A percentile compares a stretch with the other conserved stretches of the same genome.
Conservation (phyloP, 2,329 filamentous ascomycete genomes). For the Diaporthe sp. region DNA sequence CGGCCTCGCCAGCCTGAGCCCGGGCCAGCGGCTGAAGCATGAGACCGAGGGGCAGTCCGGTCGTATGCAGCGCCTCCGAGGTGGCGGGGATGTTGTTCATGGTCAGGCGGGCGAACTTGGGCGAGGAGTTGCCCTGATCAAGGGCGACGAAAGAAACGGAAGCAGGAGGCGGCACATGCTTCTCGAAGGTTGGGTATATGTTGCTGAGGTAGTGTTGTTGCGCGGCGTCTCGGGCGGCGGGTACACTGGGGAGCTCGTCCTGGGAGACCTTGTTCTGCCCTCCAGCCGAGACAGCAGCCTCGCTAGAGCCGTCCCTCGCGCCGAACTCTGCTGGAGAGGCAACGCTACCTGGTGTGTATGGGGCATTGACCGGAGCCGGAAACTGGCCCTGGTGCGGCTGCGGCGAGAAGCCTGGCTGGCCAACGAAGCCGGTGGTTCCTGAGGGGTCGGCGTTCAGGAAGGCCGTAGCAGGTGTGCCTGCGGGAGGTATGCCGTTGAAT, state of each 20-base stretch:
- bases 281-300: conserved; percentile 68
- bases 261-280: conserved; percentile 85
- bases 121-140: conserved; percentile 96
- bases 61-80: conserved; percentile 82
- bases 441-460: conserved; percentile 71
- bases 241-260: conserved; percentile 93
- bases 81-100: conserved; percentile 93
- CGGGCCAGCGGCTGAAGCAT: conserved; percentile 89
- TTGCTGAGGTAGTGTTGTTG: conserved; percentile 89
- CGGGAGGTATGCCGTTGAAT: conserved; percentile 77
- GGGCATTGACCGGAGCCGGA: conserved; percentile 67
- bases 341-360: conserved; percentile 61
- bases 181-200: conserved; percentile 95
- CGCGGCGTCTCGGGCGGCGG: conserved; percentile 83
- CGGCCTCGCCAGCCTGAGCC: conserved; percentile 85
- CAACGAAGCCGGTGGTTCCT: conserved; percentile 59
- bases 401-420: conserved; percentile 57
- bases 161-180: conserved; percentile 90
- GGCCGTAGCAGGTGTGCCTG: conserved; percentile 66
- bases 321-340: conserved; percentile 62
- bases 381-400: conserved; percentile 67
- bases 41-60: conserved; percentile 87
- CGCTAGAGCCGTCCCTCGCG: conserved; percentile 55
- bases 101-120: conserved; percentile 91
- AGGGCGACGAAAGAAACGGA: conserved; percentile 91